Evolutionary conservation across 306 rosid genomes (phyloP).

Genomic region (Quercus rubra): DNA sequence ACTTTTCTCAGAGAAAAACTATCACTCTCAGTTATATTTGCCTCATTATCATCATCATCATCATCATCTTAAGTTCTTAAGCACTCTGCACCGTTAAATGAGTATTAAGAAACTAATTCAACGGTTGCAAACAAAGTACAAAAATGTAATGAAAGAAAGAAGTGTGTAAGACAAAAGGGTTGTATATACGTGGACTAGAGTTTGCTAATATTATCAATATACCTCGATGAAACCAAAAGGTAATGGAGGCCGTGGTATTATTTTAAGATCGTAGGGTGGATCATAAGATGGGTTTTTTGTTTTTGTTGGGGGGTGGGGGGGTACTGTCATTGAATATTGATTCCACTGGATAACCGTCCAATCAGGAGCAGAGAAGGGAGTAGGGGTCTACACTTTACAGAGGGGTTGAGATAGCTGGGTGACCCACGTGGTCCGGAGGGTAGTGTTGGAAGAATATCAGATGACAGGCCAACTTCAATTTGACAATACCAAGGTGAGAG

Average conservation of each 20-base stretch:
- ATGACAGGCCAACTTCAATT: background rate
- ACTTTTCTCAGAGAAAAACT: background rate
- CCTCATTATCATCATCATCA: background rate
- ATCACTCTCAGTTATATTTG: conserved; percentile 1
- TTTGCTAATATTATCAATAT: background rate
- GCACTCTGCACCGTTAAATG: background rate
- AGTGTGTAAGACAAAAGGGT: conserved; percentile 8
- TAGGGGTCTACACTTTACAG: background rate
- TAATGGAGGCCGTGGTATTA: background rate
- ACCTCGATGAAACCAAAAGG: conserved; percentile 12
- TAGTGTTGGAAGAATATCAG: conserved; percentile 17
- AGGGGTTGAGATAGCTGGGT: conserved; percentile 9
- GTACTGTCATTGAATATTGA: background rate
- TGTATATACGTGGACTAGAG: background rate
- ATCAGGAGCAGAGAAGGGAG: conserved; percentile 6
- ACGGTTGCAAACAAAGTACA: background rate
- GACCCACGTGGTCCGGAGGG: conserved; percentile 35
- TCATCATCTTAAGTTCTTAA: background rate
- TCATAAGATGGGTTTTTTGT: background rate
- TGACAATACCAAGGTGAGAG: background rate
- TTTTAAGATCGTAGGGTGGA: conserved; percentile 9
- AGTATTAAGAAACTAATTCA: background rate
- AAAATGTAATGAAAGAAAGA: background rate
- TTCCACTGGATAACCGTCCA: conserved; percentile 26
- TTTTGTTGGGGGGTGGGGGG: too few species aligned